Conservation (phyloP, 106 monocot species). For the Apostasia ramifera region DNA sequence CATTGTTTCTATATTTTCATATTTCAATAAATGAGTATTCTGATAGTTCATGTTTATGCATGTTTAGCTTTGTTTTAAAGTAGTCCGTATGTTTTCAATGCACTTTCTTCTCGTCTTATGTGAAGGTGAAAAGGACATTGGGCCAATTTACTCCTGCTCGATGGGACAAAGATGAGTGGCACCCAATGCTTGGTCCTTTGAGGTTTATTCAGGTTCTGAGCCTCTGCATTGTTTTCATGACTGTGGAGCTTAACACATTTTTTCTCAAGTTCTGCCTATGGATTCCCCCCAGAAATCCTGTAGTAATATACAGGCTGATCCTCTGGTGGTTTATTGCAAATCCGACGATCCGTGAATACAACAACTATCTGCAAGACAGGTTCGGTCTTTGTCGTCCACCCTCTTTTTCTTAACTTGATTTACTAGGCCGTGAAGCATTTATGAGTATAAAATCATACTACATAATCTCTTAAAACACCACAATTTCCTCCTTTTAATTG, state of each 20-base stretch:
- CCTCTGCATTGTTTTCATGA: conserved; percentile 85
- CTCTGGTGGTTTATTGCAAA: conserved; percentile 98
- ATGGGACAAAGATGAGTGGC: conserved; percentile 97
- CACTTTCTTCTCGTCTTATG: conserved; percentile 5
- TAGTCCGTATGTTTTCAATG: too few relatives aligned
- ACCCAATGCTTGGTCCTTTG: conserved; percentile 86
- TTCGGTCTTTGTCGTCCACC: conserved; percentile 8
- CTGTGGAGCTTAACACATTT: conserved; percentile 88
- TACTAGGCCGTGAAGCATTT: not conserved
- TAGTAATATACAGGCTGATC: conserved; percentile 63
- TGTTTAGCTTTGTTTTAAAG: too few relatives aligned
- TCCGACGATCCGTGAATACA: conserved; percentile 93
- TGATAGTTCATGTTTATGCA: too few relatives aligned
- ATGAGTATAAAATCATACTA: too few relatives aligned
- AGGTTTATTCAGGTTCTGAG: conserved; percentile 81
- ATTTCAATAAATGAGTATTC: too few relatives aligned
- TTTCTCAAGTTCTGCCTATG: conserved; percentile 94
- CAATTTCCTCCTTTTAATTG: too few relatives aligned
- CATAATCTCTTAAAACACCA: too few relatives aligned
- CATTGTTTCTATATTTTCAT: too few relatives aligned
- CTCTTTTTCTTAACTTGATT: not conserved
- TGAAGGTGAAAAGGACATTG: conserved; percentile 80
- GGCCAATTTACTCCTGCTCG: conserved; percentile 89
- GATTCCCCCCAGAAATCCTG: conserved; percentile 88
- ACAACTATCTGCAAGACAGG: conserved; percentile 96